phyloP scores from a whole-genome alignment of 768 basidiomycete species.

The Ramaria sp. region DNA sequence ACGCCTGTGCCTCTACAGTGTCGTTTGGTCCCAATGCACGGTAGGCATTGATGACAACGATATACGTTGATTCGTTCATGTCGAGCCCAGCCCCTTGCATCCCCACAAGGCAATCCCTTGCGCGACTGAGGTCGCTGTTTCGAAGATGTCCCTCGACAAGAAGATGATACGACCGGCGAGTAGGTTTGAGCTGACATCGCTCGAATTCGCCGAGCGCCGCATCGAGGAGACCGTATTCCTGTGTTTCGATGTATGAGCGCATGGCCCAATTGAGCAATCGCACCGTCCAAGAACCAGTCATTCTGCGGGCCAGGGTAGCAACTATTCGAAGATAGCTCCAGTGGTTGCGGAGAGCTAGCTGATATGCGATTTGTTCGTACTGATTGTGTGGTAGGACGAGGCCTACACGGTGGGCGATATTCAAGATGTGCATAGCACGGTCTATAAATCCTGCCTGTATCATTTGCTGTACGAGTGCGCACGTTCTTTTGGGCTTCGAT shows the following conservation, averaged over 20 bases:
- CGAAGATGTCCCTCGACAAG: conserved; percentile 57
- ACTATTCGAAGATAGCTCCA: background rate
- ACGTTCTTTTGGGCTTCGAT: background rate
- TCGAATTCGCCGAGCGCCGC: conserved; percentile 41
- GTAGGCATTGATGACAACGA: conserved; percentile 47
- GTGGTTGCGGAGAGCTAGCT: background rate
- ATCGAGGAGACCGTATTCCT: conserved; percentile 36
- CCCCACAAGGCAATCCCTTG: conserved; percentile 37
- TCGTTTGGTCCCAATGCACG: conserved; percentile 47
- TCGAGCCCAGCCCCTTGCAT: conserved; percentile 52
- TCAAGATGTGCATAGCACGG: conserved; percentile 1
- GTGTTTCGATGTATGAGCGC: conserved; percentile 46
- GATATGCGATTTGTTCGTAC: conserved; percentile 7
- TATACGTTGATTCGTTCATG: conserved; percentile 47
- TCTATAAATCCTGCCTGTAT: background rate
- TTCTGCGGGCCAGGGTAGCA: background rate
- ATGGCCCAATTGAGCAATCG: conserved; percentile 65
- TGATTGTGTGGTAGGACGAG: conserved; percentile 1
- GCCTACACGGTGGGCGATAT: background rate
- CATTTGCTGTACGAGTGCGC: background rate
- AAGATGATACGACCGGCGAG: conserved; percentile 56
- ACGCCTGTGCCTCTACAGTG: conserved; percentile 40
- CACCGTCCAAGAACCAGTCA: conserved; percentile 35
- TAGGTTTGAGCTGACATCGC: conserved; percentile 34
- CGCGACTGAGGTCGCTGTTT: conserved; percentile 51